These are phyloP conservation scores for Pyrus hybrid DNA, from an alignment of 331 rosid genomes.

Conservation along the genomic window DNA sequence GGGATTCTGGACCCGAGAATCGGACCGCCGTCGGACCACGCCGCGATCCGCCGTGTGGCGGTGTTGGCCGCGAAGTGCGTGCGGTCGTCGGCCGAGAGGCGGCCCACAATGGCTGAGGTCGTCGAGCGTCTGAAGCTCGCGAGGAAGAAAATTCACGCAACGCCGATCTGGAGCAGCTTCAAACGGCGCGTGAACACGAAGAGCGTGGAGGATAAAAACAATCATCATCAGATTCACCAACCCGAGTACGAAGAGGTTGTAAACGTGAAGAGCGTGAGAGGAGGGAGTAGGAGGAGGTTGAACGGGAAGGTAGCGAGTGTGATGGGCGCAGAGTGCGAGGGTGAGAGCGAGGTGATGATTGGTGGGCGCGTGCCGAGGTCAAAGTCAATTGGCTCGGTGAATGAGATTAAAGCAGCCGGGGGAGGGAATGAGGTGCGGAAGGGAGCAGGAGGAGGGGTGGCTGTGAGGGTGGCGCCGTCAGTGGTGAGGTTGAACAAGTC, in stretches of 20 bases:
- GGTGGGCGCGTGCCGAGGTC: slow-evolving; percentile 28
- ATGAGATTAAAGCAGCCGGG: slow-evolving; percentile 3
- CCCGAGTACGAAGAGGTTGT: slow-evolving; percentile 27
- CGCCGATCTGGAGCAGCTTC: slow-evolving; percentile 43
- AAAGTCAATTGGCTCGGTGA: slow-evolving; percentile 43
- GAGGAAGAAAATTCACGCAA: slow-evolving; percentile 22
- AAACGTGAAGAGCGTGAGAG: slow-evolving; percentile 10
- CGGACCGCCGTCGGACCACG: slow-evolving; percentile 31
- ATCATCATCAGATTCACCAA: neutral
- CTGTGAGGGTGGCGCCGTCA: slow-evolving; percentile 13
- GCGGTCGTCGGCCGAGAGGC: slow-evolving; percentile 53
- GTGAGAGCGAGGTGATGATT: neutral
- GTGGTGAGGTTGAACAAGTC: slow-evolving; percentile 42
- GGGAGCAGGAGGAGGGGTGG: slow-evolving; percentile 18
- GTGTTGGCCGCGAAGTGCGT: slow-evolving; percentile 68
- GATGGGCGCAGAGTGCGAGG: slow-evolving; percentile 26
- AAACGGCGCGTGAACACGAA: slow-evolving; percentile 38
- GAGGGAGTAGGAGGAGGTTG: slow-evolving; percentile 28
- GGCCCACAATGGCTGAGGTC: slow-evolving; percentile 73
- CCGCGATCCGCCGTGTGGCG: slow-evolving; percentile 30
- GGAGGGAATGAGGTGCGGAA: neutral
- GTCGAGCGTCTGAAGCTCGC: slow-evolving; percentile 43
- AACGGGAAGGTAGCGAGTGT: slow-evolving; percentile 58
- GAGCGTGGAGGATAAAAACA: slow-evolving; percentile 28
- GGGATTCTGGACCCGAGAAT: slow-evolving; percentile 53